Conservation (phyloP, 495 filamentous ascomycete species). For the Tirmania nivea region DNA sequence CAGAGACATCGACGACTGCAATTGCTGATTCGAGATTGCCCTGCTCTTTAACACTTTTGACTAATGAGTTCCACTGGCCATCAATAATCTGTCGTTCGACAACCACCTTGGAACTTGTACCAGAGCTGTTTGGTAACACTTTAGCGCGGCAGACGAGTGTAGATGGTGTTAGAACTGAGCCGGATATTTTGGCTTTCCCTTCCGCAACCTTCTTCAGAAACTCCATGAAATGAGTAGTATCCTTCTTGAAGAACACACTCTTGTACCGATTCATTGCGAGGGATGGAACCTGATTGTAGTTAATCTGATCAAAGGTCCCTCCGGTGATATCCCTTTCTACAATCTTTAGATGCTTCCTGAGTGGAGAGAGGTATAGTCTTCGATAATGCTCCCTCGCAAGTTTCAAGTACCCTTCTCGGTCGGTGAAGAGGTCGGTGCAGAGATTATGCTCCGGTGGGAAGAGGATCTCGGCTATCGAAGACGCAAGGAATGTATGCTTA, state of each 20-base stretch:
- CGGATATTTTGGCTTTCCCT: slow-evolving; percentile 22
- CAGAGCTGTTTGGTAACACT: not conserved
- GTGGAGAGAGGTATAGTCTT: slow-evolving; percentile 18
- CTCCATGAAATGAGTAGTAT: slow-evolving; percentile 22
- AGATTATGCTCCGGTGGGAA: slow-evolving; percentile 16
- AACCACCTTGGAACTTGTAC: not conserved
- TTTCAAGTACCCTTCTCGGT: slow-evolving; percentile 26
- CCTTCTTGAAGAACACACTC: slow-evolving; percentile 23
- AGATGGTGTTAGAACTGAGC: slow-evolving; percentile 25
- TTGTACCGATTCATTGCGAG: slow-evolving; percentile 29
- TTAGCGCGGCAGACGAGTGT: slow-evolving; percentile 7
- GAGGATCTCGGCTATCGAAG: slow-evolving; percentile 28
- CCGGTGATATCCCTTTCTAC: slow-evolving; percentile 26
- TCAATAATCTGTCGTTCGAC: slow-evolving; percentile 18
- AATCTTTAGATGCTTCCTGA: slow-evolving; percentile 25
- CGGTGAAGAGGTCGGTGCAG: slow-evolving; percentile 5
- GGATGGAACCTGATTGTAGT: slow-evolving; percentile 27
- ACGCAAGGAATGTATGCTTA: slow-evolving; percentile 27
- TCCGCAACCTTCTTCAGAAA: slow-evolving; percentile 24
- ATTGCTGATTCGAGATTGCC: slow-evolving; percentile 25
- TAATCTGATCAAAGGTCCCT: slow-evolving; percentile 23
- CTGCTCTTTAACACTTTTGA: slow-evolving; percentile 26
- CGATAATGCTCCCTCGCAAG: slow-evolving; percentile 27
- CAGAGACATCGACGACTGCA: slow-evolving; percentile 27
- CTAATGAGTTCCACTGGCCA: slow-evolving; percentile 28